These are phyloP conservation scores for Brassica hybrid DNA, from an alignment of 441 rosid species.

Conservation along the genomic window DNA sequence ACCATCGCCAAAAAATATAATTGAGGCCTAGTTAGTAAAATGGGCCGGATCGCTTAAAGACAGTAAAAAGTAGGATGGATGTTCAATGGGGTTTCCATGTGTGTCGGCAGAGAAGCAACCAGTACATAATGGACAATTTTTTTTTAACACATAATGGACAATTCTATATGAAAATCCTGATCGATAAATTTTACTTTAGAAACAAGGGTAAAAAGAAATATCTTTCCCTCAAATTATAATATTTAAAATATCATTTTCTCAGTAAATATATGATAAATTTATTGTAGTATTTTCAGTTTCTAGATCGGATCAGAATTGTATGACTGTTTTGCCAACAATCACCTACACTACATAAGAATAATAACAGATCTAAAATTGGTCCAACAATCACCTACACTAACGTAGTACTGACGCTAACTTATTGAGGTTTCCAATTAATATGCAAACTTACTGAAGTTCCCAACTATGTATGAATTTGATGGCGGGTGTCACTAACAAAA, in stretches of 20 bases:
- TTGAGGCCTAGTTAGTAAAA: not conserved
- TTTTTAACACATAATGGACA: not conserved
- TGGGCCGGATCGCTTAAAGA: not conserved
- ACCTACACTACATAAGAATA: not conserved
- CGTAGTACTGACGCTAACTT: not conserved
- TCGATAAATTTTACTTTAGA: not conserved
- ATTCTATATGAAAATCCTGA: not conserved
- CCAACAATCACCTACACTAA: not conserved
- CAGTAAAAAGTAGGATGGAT: not conserved
- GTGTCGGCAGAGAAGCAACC: conserved; percentile 2
- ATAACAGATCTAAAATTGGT: not conserved
- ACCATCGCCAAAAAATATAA: not conserved
- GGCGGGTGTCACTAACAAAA: not conserved
- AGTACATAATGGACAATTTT: too few relatives aligned
- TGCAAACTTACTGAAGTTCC: not conserved
- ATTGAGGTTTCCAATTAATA: not conserved
- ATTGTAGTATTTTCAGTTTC: not conserved
- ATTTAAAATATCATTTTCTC: not conserved
- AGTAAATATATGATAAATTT: too few relatives aligned
- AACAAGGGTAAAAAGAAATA: not conserved
- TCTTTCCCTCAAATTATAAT: not conserved
- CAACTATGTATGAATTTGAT: not conserved
- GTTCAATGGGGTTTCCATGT: not conserved
- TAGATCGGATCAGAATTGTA: not conserved
- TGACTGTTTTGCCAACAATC: not conserved